Percentiles rank a stretch among this genome's conserved stretches.
phyloP scores from a whole-genome alignment of 176 grass and related monocot species.

The Cenchrus purpureus region DNA sequence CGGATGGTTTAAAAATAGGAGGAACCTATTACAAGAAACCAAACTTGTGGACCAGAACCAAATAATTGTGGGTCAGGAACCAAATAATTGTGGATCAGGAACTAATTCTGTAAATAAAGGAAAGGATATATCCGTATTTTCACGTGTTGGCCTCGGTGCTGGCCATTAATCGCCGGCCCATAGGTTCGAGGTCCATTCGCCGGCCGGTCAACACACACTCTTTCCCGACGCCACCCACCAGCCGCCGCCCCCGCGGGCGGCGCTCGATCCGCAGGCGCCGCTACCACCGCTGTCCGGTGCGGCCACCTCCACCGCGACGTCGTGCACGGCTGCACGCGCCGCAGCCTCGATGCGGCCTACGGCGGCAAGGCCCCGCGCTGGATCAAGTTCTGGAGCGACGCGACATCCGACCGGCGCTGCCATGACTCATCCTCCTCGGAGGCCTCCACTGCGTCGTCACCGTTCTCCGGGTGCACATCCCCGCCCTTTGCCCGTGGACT shows the following conservation, averaged over 20 bases:
- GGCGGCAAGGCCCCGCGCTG: conserved; percentile 64
- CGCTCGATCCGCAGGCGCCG: background rate
- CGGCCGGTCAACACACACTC: too few relatives aligned
- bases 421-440: conserved; percentile 79
- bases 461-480: conserved; percentile 49
- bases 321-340: conserved; percentile 34
- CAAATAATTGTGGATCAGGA: too few relatives aligned
- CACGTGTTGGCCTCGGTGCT: accelerated
- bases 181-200: too few relatives aligned
- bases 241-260: background rate
- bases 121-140: too few relatives aligned
- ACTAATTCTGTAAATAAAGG: too few relatives aligned
- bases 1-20: too few relatives aligned
- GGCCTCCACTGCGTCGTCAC: conserved; percentile 60
- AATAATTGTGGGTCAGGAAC: too few relatives aligned
- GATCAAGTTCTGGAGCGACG: conserved; percentile 92
- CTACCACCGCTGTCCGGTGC: background rate
- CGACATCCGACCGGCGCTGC: conserved; percentile 70
- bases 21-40: too few relatives aligned
- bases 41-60: too few relatives aligned
- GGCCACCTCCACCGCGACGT: background rate
- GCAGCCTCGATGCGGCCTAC: conserved; percentile 69
- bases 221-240: background rate
- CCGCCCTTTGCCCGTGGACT: background rate
- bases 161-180: too few relatives aligned